These are phyloP conservation scores for Myxozyma melibiosi DNA, from an alignment of 805 yeast genomes.

Conservation along the genomic window DNA sequence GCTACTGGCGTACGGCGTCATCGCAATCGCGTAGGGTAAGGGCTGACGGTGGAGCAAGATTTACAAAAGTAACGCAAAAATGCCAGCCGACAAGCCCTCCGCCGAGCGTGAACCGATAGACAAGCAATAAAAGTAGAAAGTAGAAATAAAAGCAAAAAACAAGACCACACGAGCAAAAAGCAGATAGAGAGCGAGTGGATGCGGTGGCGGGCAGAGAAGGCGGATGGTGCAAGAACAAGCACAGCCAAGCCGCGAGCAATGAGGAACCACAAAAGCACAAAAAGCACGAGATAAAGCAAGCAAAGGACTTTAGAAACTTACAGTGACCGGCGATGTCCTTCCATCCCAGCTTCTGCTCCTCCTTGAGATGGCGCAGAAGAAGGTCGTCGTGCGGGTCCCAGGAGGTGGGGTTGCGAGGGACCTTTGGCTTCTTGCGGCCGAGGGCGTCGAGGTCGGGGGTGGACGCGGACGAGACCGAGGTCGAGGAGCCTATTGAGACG, in stretches of 20 bases:
- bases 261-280: not conserved
- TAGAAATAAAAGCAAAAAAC: not conserved
- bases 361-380: slow-evolving; percentile 72
- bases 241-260: not conserved
- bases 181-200: not conserved
- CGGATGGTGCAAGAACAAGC: not conserved
- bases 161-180: not conserved
- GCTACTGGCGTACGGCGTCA: not conserved
- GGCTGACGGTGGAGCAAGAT: not conserved
- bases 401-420: slow-evolving; percentile 51
- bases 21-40: slow-evolving; percentile 7
- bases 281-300: not conserved
- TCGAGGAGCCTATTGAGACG: slow-evolving; percentile 22
- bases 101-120: not conserved
- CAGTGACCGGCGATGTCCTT: slow-evolving; percentile 78
- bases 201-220: not conserved
- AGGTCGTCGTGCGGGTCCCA: slow-evolving; percentile 83
- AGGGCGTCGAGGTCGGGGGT: slow-evolving; percentile 30
- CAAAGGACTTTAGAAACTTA: slow-evolving; percentile 10
- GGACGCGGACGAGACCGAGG: slow-evolving; percentile 20
- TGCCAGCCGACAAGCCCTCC: not conserved
- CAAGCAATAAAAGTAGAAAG: not conserved
- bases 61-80: no score
- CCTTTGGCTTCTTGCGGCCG: slow-evolving; percentile 33
- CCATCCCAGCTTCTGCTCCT: slow-evolving; percentile 84